Percentiles rank a stretch among this genome's conserved stretches.
Evolutionary conservation across 2,329 filamentous ascomycete genomes (phyloP).

Genomic region (Aspergillus floridensis): DNA sequence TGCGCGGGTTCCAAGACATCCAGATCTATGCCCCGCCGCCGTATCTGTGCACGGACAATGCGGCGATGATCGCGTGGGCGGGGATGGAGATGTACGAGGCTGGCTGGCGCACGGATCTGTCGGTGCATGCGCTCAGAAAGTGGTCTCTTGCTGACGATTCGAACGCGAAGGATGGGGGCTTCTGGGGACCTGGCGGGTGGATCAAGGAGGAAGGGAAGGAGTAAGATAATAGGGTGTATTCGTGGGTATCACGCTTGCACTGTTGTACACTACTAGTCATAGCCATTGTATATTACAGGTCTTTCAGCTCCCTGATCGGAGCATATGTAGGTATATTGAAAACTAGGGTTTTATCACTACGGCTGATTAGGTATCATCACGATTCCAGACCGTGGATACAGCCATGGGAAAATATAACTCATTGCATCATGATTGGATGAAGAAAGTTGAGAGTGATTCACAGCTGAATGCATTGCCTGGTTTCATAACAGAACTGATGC

Average conservation of each 20-base stretch:
- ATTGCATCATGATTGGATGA: not conserved
- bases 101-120: constrained; percentile 66
- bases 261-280: not conserved
- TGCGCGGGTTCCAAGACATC: constrained; percentile 63
- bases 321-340: not conserved
- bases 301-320: not conserved
- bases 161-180: constrained; percentile 59
- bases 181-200: constrained; percentile 62
- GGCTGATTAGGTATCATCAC: not conserved
- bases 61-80: constrained; percentile 95
- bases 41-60: constrained; percentile 86
- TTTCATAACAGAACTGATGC: not conserved
- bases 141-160: constrained; percentile 68
- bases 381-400: not conserved
- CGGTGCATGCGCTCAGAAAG: constrained; percentile 59
- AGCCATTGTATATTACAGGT: not conserved
- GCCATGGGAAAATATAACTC: not conserved
- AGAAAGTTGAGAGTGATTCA: not conserved
- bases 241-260: not conserved
- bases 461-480: not conserved
- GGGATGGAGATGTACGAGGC: constrained; percentile 87
- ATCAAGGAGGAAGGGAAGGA: constrained; percentile 18
- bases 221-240: not conserved
- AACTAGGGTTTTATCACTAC: not conserved
- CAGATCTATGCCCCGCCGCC: constrained; percentile 71